Evolutionary conservation across 441 rosid genomes (phyloP).

Genomic region (Jatropha podagrica): DNA sequence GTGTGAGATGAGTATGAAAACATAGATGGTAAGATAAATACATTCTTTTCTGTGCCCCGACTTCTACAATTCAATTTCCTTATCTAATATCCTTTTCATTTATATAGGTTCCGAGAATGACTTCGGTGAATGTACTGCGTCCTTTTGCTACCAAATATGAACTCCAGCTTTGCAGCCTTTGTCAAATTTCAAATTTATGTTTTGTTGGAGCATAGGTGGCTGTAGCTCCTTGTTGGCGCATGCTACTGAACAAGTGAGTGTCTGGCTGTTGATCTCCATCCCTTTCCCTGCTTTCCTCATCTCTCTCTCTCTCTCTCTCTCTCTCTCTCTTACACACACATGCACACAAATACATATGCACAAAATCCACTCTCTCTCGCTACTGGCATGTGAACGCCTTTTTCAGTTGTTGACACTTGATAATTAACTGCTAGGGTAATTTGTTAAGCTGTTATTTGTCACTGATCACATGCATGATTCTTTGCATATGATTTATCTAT

Average conservation of each 20-base stretch:
- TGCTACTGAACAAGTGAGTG: conserved; percentile 69
- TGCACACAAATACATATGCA: background rate
- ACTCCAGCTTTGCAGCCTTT: conserved; percentile 63
- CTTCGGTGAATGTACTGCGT: conserved; percentile 56
- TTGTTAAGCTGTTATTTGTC: background rate
- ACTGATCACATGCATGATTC: background rate
- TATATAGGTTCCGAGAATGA: conserved; percentile 46
- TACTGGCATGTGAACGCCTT: background rate
- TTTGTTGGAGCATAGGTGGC: conserved; percentile 76
- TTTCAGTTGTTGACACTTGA: background rate
- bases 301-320: too few species aligned
- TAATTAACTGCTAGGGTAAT: background rate
- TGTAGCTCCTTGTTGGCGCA: conserved; percentile 61
- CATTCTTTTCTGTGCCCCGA: background rate
- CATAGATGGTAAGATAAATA: conserved; percentile 46
- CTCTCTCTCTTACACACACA: background rate
- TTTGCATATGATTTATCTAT: background rate
- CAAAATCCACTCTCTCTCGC: background rate
- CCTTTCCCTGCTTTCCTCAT: too few species aligned
- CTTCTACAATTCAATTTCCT: conserved; percentile 5
- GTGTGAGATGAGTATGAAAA: conserved; percentile 69
- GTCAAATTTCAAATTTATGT: conserved; percentile 46
- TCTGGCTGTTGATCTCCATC: background rate
- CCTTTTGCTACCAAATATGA: conserved; percentile 50
- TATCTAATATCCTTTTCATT: conserved; percentile 17